Evolutionary conservation across 305 asterid species (phyloP).

Genomic region (Fraxinus paxiana): DNA sequence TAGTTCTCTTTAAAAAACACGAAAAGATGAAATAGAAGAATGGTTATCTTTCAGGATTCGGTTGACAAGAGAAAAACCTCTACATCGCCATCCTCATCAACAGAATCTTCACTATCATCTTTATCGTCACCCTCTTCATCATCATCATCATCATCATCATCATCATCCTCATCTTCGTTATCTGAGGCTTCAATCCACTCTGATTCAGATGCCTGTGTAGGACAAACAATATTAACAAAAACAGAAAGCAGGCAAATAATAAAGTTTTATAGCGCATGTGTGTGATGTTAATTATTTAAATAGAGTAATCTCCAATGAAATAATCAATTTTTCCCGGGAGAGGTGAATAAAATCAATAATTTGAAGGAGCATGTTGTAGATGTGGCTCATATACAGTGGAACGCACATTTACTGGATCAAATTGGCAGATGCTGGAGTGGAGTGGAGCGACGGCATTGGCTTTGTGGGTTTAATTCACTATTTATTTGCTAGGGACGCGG

Average conservation of each 20-base stretch:
- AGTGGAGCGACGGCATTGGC: too few species aligned
- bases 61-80: slow-evolving; percentile 49
- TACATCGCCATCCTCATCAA: slow-evolving; percentile 53
- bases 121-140: slow-evolving; percentile 52
- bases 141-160: slow-evolving; percentile 59
- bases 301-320: background rate
- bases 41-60: slow-evolving; percentile 11
- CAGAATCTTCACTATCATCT: slow-evolving; percentile 59
- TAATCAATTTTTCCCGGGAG: background rate
- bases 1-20: background rate
- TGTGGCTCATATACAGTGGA: too few species aligned
- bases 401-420: too few species aligned
- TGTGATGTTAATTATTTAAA: background rate
- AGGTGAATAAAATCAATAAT: background rate
- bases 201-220: slow-evolving; percentile 74
- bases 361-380: background rate
- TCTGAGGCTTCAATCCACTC: slow-evolving; percentile 93
- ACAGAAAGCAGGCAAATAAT: background rate
- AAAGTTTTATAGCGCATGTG: background rate
- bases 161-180: slow-evolving; percentile 50
- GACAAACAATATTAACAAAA: slow-evolving; percentile 11
- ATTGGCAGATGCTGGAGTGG: too few species aligned
- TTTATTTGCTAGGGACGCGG: too few species aligned
- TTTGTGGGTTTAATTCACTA: too few species aligned
- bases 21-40: slow-evolving; percentile 4